phyloP scores from a whole-genome alignment of 2,329 filamentous ascomycete genomes.

The Pseudofabraea citricarpa region DNA sequence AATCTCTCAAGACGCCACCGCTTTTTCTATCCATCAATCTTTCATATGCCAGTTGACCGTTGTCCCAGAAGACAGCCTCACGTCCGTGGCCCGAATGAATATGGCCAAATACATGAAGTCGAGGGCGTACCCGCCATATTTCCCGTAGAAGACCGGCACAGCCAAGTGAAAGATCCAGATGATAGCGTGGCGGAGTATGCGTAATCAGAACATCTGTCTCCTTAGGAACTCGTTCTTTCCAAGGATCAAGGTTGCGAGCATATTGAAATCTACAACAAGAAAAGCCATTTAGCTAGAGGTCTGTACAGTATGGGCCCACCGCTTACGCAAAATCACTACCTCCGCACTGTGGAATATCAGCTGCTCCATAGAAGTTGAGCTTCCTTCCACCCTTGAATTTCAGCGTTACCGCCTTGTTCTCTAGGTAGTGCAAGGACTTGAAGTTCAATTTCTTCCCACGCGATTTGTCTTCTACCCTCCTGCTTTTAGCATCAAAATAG shows the following conservation, averaged over 20 bases:
- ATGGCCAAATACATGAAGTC: constrained; percentile 63
- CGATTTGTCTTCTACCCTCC: constrained; percentile 48
- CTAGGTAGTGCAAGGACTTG: constrained; percentile 68
- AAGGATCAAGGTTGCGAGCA: constrained; percentile 49
- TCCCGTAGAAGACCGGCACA: constrained; percentile 54
- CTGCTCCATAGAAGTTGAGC: constrained; percentile 73
- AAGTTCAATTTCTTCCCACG: constrained; percentile 52
- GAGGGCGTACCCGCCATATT: constrained; percentile 53
- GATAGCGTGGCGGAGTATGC: constrained; percentile 58
- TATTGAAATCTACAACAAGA: constrained; percentile 50
- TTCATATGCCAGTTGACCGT: constrained; percentile 40
- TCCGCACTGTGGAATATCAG: constrained; percentile 75
- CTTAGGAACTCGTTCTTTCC: constrained; percentile 53
- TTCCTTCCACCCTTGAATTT: constrained; percentile 54
- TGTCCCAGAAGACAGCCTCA: constrained; percentile 58
- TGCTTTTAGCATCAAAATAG: constrained; percentile 68
- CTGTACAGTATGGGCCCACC: not conserved
- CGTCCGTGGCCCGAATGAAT: constrained; percentile 57
- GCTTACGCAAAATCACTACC: constrained; percentile 58
- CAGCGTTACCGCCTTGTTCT: constrained; percentile 62
- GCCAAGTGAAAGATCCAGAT: constrained; percentile 47
- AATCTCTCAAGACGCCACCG: constrained; percentile 29
- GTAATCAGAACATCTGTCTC: constrained; percentile 61
- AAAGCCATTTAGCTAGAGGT: constrained; percentile 5
- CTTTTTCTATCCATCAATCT: constrained; percentile 24